A percentile compares a stretch with the other conserved stretches of the same genome.
phyloP scores from a whole-genome alignment of 2,329 filamentous ascomycete species.

The Nothophoma quercina region DNA sequence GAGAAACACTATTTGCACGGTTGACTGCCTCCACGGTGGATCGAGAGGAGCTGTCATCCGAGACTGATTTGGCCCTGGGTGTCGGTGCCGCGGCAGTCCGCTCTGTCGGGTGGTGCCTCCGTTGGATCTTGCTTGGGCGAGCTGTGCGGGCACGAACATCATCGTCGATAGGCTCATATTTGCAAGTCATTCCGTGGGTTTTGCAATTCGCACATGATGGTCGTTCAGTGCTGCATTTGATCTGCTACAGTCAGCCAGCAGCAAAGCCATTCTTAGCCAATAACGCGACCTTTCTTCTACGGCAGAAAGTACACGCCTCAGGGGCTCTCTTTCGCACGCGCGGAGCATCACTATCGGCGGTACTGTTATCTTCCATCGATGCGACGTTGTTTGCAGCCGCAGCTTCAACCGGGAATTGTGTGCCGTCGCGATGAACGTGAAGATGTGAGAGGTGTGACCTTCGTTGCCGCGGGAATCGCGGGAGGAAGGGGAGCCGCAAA shows the following conservation, averaged over 20 bases:
- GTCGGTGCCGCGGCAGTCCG: neutral
- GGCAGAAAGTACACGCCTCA: constrained; percentile 51
- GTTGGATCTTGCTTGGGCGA: constrained; percentile 28
- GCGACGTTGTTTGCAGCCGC: too few relatives aligned
- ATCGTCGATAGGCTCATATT: constrained; percentile 50
- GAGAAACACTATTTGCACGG: constrained; percentile 40
- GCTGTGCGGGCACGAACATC: constrained; percentile 17
- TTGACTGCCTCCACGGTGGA: constrained; percentile 8
- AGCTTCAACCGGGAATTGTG: too few relatives aligned
- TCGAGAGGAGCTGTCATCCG: constrained; percentile 8
- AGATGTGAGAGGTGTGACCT: too few relatives aligned
- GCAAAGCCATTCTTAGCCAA: neutral
- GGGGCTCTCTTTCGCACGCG: constrained; percentile 33
- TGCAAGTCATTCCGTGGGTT: constrained; percentile 55
- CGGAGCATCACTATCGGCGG: constrained; percentile 10
- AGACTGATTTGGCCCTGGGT: neutral
- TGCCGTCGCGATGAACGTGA: too few relatives aligned
- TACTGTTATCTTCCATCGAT: constrained; percentile 11
- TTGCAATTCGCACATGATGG: constrained; percentile 58
- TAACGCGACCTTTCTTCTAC: constrained; percentile 48
- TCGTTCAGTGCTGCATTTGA: constrained; percentile 59
- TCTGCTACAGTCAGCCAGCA: constrained; percentile 39
- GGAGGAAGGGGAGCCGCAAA: too few relatives aligned
- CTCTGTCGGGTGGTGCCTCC: constrained; percentile 13
- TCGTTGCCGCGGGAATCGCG: constrained; percentile 1